Base-by-base conservation (phyloP, 2,329 filamentous ascomycete genomes). In the Xylariales sp. region DNA sequence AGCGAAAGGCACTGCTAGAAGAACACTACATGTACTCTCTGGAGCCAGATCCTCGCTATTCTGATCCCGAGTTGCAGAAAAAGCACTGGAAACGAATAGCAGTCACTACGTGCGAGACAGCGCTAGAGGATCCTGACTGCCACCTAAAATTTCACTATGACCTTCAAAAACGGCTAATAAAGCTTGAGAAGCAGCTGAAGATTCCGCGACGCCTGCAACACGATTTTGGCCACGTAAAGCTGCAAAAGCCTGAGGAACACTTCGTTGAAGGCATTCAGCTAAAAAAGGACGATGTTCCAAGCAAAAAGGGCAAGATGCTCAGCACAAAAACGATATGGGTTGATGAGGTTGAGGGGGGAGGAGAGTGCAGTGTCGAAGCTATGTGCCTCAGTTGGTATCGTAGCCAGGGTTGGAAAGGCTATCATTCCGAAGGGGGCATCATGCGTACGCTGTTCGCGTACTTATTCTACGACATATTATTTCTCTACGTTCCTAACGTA, bases 111-210 rank as follows among this genome's bases (percentile, higher is more conserved):
- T 97, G 93, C 54, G 90, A 95, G 60, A 69, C 76, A 28, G 93
- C 88, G 1, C 71, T 98, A 1, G 84, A 95, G 56, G 93, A 98
- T 52, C 80, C 81, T 19, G 76, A 93, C 40, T 95, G 91, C 42
- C 93, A 98, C 60, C 63, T 95, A 17, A 93, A 95, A 42, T 91
- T 88, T 57, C 91, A 98, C 56, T 88, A 95, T 54, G 91, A 97
- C 53, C 67, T 98, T 6, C 91, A 97, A 59, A 97, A 95, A 60
- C 83, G 93, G 1, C 78, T 96, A n/a, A 75, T 78, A 34, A 97
- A 96, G 62, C 75, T 98, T 1, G 93, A 98, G 60, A 91, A 81
- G 55, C 77, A 79, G 24, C 70, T 97, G 6, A 88, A 85, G 44
- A 77, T 96, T 16, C 83, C 88, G 0, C 88, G 88, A 53, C 78